phyloP scores from a whole-genome alignment of 495 filamentous ascomycete genomes.

The Pyrenula aspistea region DNA sequence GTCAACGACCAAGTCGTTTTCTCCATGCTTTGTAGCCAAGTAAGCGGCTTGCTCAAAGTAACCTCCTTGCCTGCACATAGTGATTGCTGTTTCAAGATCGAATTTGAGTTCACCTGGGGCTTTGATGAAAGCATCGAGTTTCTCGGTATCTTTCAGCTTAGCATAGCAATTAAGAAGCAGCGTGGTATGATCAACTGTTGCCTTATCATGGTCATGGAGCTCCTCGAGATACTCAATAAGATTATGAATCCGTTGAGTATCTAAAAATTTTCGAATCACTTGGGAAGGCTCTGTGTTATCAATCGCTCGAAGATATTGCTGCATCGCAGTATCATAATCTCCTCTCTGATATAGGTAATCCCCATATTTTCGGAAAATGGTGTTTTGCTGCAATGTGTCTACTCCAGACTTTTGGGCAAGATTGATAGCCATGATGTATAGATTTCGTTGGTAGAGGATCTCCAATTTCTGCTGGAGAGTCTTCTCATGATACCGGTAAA shows the following conservation, averaged over 20 bases:
- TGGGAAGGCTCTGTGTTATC: conserved; percentile 91
- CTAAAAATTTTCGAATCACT: conserved; percentile 89
- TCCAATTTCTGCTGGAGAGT: conserved; percentile 81
- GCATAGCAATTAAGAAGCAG: conserved; percentile 94
- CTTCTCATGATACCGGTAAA: conserved; percentile 88
- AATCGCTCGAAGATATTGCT: conserved; percentile 92
- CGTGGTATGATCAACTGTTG: conserved; percentile 93
- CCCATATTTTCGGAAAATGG: conserved; percentile 87
- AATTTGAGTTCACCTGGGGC: conserved; percentile 91
- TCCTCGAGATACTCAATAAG: conserved; percentile 96
- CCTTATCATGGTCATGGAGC: conserved; percentile 84
- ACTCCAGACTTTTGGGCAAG: conserved; percentile 79
- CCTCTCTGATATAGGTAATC: conserved; percentile 92
- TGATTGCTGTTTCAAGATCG: conserved; percentile 91
- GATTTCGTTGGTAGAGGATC: conserved; percentile 84
- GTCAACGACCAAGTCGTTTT: conserved; percentile 87
- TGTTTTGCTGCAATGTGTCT: conserved; percentile 68
- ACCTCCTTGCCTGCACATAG: conserved; percentile 96
- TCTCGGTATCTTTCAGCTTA: conserved; percentile 89
- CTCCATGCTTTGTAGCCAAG: conserved; percentile 84
- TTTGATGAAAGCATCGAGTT: conserved; percentile 93
- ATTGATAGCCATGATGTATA: conserved; percentile 85
- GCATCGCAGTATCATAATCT: conserved; percentile 95
- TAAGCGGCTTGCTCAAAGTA: conserved; percentile 96
- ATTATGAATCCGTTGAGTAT: conserved; percentile 93